Base-by-base conservation (phyloP, 441 rosid genomes). In the Iberis amara region DNA sequence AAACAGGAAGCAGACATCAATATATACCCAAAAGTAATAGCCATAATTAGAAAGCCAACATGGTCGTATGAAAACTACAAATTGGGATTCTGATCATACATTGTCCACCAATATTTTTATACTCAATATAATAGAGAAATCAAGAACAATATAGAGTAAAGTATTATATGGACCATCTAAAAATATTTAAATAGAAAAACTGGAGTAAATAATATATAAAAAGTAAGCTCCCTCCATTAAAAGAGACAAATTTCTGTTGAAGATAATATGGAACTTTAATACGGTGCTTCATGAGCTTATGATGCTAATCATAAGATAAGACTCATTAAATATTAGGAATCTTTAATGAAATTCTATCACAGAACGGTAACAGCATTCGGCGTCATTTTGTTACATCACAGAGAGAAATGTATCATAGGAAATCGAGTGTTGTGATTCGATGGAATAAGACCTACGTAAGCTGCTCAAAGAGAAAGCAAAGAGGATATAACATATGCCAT, bases 391-490 rank as follows among this genome's bases (percentile, higher is more conserved):
- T n/a, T n/a, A n/a, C n/a, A n/a, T n/a, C n/a, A n/a, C n/a, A n/a
- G n/a, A n/a, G n/a, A n/a, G n/a, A n/a, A n/a, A n/a, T n/a, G n/a
- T n/a, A n/a, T n/a, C n/a, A n/a, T n/a, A n/a, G n/a, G n/a, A n/a
- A n/a, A n/a, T n/a, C n/a, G n/a, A n/a, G n/a, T n/a, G n/a, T n/a
- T n/a, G n/a, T n/a, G n/a, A n/a, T n/a, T n/a, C n/a, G n/a, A n/a
- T n/a, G 91, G 76, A 41, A 65, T 68, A 39, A 91, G 88, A 67
- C 90, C 98, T 11, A 83, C 59, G 38, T 80, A 91, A 51, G 82
- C 90, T 9, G 94, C 98, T 54, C 72, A 47, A 59, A 91, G 57
- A 48, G 94, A 81, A 61, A 87, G 68, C 23, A 79, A 15, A 51
- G 72, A 71, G 0, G 94, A 79, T 42, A 85, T 38, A 41, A 66